Percentiles rank a stretch among this genome's conserved stretches.
These are phyloP conservation scores for Boletus bicolor DNA, from an alignment of 768 basidiomycete species.

Conservation along the genomic window DNA sequence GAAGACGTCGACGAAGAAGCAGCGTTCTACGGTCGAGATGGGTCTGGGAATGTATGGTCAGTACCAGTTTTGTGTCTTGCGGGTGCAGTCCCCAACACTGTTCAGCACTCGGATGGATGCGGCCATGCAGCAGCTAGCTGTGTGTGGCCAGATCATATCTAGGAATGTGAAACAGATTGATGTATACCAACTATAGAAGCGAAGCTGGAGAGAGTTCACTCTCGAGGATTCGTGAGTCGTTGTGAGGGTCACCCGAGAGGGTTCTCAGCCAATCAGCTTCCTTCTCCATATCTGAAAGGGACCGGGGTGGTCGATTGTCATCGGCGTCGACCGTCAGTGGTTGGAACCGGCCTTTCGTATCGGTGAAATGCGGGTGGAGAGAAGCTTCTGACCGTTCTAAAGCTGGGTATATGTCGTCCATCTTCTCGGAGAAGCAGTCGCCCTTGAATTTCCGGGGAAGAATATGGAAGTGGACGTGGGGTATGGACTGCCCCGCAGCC, in stretches of 20 bases:
- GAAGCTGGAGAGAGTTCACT: background rate
- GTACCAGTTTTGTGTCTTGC: slow-evolving; percentile 40
- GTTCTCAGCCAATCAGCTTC: slow-evolving; percentile 68
- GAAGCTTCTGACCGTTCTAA: slow-evolving; percentile 63
- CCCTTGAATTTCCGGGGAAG: slow-evolving; percentile 74
- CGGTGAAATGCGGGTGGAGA: slow-evolving; percentile 40
- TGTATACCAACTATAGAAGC: slow-evolving; percentile 5
- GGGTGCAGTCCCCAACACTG: slow-evolving; percentile 26
- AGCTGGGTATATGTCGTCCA: slow-evolving; percentile 77
- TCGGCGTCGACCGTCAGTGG: slow-evolving; percentile 65
- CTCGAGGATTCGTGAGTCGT: background rate
- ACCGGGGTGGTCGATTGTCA: slow-evolving; percentile 59
- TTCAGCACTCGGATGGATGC: slow-evolving; percentile 35
- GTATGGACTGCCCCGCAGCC: slow-evolving; percentile 70
- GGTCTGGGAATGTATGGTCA: slow-evolving; percentile 8
- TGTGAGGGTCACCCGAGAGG: slow-evolving; percentile 41
- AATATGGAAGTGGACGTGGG: slow-evolving; percentile 94
- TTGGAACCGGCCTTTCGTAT: slow-evolving; percentile 23
- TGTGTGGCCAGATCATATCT: slow-evolving; percentile 35
- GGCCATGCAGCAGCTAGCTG: slow-evolving; percentile 34
- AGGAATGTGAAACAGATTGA: slow-evolving; percentile 2
- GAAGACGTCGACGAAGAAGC: slow-evolving; percentile 30
- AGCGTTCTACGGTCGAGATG: slow-evolving; percentile 24
- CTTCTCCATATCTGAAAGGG: slow-evolving; percentile 71
- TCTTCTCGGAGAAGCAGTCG: slow-evolving; percentile 59